Percentiles rank a stretch among this genome's conserved stretches.
Conservation (phyloP, 805 yeast species). For the Teunomyces barrocoloradensis region DNA sequence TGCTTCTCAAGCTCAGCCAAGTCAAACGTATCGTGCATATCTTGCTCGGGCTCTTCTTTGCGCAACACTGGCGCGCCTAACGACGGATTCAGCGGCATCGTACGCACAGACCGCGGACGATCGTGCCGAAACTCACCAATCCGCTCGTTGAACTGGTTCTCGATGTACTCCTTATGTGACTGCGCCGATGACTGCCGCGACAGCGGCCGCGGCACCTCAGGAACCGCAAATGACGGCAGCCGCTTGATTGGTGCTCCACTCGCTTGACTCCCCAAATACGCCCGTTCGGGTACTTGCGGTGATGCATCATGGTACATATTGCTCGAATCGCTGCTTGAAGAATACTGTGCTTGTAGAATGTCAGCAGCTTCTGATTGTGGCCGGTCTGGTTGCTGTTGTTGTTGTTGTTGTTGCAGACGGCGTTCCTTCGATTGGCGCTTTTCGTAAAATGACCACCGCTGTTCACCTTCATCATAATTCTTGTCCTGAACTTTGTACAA, state of each 20-base stretch:
- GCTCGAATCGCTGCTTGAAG: background rate
- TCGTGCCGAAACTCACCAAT: slow-evolving; percentile 14
- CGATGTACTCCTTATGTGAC: slow-evolving; percentile 11
- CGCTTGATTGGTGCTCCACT: background rate
- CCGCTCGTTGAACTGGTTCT: slow-evolving; percentile 10
- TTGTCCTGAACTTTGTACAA: slow-evolving; percentile 30
- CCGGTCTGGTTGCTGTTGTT: background rate
- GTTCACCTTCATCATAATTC: slow-evolving; percentile 20
- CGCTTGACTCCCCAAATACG: background rate
- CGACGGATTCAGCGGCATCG: slow-evolving; percentile 5
- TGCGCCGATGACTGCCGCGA: background rate
- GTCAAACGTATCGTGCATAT: slow-evolving; percentile 5
- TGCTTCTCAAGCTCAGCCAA: slow-evolving; percentile 12
- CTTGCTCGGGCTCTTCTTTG: background rate
- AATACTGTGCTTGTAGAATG: background rate
- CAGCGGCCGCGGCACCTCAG: background rate
- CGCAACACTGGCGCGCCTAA: background rate
- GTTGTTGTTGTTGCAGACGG: background rate
- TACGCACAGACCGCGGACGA: slow-evolving; percentile 9
- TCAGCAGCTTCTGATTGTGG: background rate
- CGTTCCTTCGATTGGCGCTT: slow-evolving; percentile 3
- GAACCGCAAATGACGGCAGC: background rate
- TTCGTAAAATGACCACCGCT: slow-evolving; percentile 26
- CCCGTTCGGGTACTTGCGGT: slow-evolving; percentile 1
- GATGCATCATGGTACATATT: background rate